These are phyloP conservation scores for Saccharomyces pastorianus DNA, from an alignment of 1,139 yeast species.

Conservation along the genomic window DNA sequence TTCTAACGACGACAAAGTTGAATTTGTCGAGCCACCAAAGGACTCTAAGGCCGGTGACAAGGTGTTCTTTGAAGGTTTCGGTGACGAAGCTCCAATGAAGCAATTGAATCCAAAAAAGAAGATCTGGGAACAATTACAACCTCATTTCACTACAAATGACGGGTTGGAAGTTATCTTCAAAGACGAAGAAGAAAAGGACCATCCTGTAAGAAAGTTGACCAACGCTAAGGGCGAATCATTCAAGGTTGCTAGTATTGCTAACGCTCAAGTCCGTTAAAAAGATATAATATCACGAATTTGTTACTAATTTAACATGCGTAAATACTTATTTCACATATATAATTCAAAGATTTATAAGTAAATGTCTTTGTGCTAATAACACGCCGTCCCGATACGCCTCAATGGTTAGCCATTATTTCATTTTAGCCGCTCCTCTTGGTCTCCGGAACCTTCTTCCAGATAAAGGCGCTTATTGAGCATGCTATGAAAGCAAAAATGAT, in stretches of 20 bases:
- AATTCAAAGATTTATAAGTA: neutral
- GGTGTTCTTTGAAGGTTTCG: conserved; percentile 82
- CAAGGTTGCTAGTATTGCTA: conserved; percentile 57
- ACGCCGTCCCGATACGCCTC: neutral
- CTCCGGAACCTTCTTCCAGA: conserved; percentile 55
- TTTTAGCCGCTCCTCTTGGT: conserved; percentile 47
- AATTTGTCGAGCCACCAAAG: conserved; percentile 90
- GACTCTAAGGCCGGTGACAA: conserved; percentile 96
- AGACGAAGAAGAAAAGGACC: conserved; percentile 56
- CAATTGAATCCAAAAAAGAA: conserved; percentile 97
- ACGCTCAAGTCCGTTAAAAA: conserved; percentile 63
- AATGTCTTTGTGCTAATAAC: neutral
- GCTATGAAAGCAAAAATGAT: conserved; percentile 59
- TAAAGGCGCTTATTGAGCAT: conserved; percentile 40
- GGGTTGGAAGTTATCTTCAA: conserved; percentile 71
- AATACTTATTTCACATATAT: neutral
- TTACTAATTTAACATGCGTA: neutral
- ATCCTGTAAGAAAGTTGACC: conserved; percentile 68
- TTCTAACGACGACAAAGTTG: conserved; percentile 58
- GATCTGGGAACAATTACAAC: conserved; percentile 93
- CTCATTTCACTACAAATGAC: conserved; percentile 74
- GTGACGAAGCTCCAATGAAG: conserved; percentile 77
- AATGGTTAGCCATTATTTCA: conserved; percentile 20
- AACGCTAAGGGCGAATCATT: conserved; percentile 67
- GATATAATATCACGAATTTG: neutral